Evolutionary conservation across 2,329 filamentous ascomycete genomes (phyloP), one percentile per base, ranked within the genome.

Genomic region (Trichothecium sympodiale): DNA sequence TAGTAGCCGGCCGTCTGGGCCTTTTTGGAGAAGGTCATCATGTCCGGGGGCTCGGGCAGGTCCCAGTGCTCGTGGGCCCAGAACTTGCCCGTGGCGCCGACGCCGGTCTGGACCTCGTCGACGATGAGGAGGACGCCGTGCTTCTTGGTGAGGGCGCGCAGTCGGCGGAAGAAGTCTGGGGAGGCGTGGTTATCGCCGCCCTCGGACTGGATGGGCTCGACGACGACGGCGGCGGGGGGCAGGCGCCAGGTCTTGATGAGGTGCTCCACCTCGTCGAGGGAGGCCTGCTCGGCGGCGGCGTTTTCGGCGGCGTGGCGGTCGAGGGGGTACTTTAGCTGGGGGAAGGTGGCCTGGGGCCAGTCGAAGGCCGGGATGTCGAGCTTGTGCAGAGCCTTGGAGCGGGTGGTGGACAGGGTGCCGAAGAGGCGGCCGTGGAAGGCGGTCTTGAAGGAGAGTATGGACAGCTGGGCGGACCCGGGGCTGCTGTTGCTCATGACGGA

Each of bases 1-100:
- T 91, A 94, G 71, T 89, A 94, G 25, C 87, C 87, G 6, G 88
- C 87, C 2, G 87, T 84, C 64, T 94, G 87, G 3, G 87, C 88
- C 71, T 94, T 94, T 71, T 94, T 94, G 53, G 77, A 84, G 65
- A 94, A 94, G 39, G 87, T 94, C 31, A 94, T 87, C 69, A 94
- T 91, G 65, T 94, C 87, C 1, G 87, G 87, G 8, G 87, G 6
- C 20, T 25, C 20, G 20, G 20, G 20, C 30, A 94, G 72, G 57
- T 83, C 72, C 87, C 87, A 94, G 77, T 94, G 88, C 51, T 94
- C 86, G 66, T 94, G 88, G 8, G 88, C 87, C 87, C 87, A 94
- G 77, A 94, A 94, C 59, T 84, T 87, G 49, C 87, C 87, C 0
- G 87, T 94, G 28, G 88, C 86, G 49, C 88, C 88, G 17, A 94